Percentiles rank a stretch among this genome's conserved stretches.
Conservation (phyloP, 495 filamentous ascomycete species). For the Cercophora newfieldiana region DNA sequence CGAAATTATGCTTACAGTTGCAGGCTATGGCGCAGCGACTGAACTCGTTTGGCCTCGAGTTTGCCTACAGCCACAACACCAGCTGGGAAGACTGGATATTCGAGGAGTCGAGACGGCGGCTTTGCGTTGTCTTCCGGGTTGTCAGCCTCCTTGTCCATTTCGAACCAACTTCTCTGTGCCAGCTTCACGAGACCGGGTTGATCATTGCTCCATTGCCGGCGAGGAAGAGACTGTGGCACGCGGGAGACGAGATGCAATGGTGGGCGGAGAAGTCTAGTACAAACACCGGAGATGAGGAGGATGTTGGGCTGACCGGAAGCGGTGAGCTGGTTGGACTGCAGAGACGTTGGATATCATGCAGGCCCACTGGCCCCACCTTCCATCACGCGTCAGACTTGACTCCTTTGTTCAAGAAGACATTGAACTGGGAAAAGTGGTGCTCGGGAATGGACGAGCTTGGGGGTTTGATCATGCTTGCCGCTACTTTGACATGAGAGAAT, state of each 20-base stretch:
- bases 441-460: conserved; percentile 38
- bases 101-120: conserved; percentile 45
- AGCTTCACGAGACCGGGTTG: conserved; percentile 34
- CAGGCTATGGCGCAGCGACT: not conserved
- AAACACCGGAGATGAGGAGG: not conserved
- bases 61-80: not conserved
- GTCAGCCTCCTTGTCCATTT: conserved; percentile 50
- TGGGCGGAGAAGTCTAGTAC: not conserved
- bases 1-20: not conserved
- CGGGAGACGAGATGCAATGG: conserved; percentile 32
- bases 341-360: not conserved
- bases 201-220: conserved; percentile 48
- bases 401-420: conserved; percentile 13
- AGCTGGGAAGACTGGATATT: conserved; percentile 49
- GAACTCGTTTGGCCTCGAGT: not conserved
- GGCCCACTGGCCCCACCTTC: no score
- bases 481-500: not conserved
- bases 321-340: not conserved
- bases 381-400: conserved; percentile 21
- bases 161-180: conserved; percentile 45
- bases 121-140: conserved; percentile 41
- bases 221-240: conserved; percentile 52
- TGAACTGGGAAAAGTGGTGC: conserved; percentile 46
- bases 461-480: not conserved
- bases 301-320: not conserved